Base-by-base conservation (phyloP, 2,329 filamentous ascomycete genomes). In the Cadophora gregata region DNA sequence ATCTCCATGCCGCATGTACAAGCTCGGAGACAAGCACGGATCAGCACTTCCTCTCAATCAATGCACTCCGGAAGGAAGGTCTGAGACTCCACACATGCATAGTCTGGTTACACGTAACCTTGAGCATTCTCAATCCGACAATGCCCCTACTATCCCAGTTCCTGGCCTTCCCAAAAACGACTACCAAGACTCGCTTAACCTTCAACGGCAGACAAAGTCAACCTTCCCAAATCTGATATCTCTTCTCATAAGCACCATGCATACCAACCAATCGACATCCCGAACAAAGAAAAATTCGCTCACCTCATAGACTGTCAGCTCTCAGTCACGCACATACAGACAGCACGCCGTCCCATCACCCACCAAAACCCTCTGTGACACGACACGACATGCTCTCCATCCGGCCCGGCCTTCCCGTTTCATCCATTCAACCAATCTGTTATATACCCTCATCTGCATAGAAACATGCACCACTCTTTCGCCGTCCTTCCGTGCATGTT, bases 401-500 rank as follows among this genome's bases (percentile, higher is more conserved):
- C 24, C 48, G 25, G 50, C n/a, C 55, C 31, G 31, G 8, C 12
- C 24, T 27, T 19, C 21, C 55, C 21, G 14, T 31, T 31, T 36
- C 29, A 21, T 45, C 4, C 42, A 16, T 5, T 21, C 29, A 38
- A 38, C 36, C 36, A 38, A 38, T 19, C 42, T n/a, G 21, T 21
- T 19, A 45, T 3, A 33, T 33, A 38, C 36, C 42, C 19, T 4
- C 21, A 16, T 19, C 42, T 45, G 42, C 19, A 3, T 4, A 45
- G 8, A 45, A 24, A 19, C 24, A 51, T 16, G 25, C n/a, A 25
- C 21, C 53, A 33, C 55, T 42, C 31, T 58, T 36, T 33, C 27
- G n/a, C 36, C 55, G 21, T 58, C 55, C 55, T 58, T 58, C 55
- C 55, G 19, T 58, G 31, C 33, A 58, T 58, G 31, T 58, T 58